Evolutionary conservation across 2,329 filamentous ascomycete species (phyloP).

Genomic region (Amphichorda felina): DNA sequence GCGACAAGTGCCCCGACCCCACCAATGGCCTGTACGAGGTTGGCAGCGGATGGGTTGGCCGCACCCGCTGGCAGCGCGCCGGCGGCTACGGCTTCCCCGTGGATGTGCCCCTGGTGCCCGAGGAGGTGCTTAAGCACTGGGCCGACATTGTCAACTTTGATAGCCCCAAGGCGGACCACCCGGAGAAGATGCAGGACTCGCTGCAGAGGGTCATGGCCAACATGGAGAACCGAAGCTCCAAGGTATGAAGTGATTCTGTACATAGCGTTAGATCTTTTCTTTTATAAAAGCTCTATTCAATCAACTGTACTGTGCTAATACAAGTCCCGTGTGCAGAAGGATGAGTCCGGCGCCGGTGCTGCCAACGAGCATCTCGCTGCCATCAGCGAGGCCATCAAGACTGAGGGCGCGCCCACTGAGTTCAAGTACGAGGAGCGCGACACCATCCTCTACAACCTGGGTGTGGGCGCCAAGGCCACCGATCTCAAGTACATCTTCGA

Average conservation of each 20-base stretch:
- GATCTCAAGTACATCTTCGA: conserved; percentile 87
- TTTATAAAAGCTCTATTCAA: background rate
- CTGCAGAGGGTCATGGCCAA: conserved; percentile 70
- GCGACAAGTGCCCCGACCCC: conserved; percentile 74
- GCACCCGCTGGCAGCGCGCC: conserved; percentile 88
- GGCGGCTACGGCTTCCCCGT: conserved; percentile 87
- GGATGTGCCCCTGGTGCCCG: conserved; percentile 71
- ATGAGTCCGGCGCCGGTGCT: conserved; percentile 13
- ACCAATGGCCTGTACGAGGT: conserved; percentile 90
- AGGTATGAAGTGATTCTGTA: conserved; percentile 38
- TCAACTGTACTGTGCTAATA: conserved; percentile 9
- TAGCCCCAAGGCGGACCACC: conserved; percentile 76
- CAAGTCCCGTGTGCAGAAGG: conserved; percentile 8
- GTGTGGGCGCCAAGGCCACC: conserved; percentile 80
- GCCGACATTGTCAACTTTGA: conserved; percentile 77
- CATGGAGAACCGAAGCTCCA: conserved; percentile 62
- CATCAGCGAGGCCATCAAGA: conserved; percentile 65
- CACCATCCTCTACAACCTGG: conserved; percentile 89
- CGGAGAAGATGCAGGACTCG: conserved; percentile 64
- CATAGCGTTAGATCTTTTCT: background rate
- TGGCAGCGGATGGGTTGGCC: conserved; percentile 84
- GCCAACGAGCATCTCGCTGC: conserved; percentile 58
- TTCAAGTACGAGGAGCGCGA: conserved; percentile 82
- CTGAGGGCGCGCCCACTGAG: conserved; percentile 57
- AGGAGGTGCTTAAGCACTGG: conserved; percentile 69